Evolutionary conservation across 768 basidiomycete species (phyloP).

Genomic region (Boletus tomentosulus): DNA sequence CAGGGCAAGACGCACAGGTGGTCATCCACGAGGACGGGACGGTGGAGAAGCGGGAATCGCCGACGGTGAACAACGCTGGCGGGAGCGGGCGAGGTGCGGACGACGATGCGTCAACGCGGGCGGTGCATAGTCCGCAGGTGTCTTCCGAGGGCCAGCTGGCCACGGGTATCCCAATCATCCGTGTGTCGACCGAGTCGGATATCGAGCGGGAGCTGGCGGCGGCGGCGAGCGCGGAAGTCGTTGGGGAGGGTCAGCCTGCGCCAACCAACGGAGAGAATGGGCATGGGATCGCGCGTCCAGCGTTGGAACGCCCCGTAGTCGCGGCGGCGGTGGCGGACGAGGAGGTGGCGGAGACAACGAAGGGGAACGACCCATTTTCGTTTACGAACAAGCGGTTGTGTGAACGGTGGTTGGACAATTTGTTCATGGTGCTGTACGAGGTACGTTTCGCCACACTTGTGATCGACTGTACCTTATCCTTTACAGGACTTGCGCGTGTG

Average conservation of each 20-base stretch:
- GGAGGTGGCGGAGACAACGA: constrained; percentile 20
- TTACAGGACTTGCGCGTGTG: constrained; percentile 89
- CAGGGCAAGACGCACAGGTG: constrained; percentile 16
- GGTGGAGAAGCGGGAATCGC: constrained; percentile 27
- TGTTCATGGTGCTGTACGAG: constrained; percentile 99
- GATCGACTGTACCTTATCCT: neutral
- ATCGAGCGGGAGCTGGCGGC: constrained; percentile 40
- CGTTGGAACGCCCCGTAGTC: constrained; percentile 40
- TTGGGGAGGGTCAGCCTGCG: neutral
- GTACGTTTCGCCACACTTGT: constrained; percentile 37
- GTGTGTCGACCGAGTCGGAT: constrained; percentile 70
- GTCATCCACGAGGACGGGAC: constrained; percentile 67
- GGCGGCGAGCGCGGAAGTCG: constrained; percentile 24
- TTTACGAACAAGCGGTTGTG: constrained; percentile 97
- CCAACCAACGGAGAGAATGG: neutral
- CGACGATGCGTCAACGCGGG: constrained; percentile 71
- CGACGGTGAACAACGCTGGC: neutral
- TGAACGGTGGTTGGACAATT: constrained; percentile 95
- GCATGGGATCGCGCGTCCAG: constrained; percentile 18
- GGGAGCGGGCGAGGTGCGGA: constrained; percentile 31
- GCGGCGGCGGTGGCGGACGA: constrained; percentile 32
- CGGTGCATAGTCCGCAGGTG: constrained; percentile 38
- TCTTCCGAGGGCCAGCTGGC: constrained; percentile 28
- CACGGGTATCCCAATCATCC: constrained; percentile 60
- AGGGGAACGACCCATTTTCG: constrained; percentile 64